Evolutionary conservation across 2,329 filamentous ascomycete genomes (phyloP).

Genomic region (Colletotrichum sp.): DNA sequence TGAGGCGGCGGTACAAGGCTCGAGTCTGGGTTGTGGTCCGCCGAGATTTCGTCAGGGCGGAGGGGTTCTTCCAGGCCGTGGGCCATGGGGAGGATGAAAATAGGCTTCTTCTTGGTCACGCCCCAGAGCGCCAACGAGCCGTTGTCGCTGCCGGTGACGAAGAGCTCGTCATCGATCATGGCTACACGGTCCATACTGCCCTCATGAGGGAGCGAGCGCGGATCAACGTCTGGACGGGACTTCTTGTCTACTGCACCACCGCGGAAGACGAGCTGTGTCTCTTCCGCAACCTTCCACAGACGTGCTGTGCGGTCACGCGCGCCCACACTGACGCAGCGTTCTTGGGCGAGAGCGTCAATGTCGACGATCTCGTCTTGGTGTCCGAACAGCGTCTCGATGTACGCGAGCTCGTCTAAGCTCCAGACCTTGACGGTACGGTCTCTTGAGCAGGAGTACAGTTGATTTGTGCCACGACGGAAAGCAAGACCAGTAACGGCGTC

Average conservation of each 20-base stretch:
- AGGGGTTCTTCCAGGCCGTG: slow-evolving; percentile 84
- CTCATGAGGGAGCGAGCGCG: slow-evolving; percentile 66
- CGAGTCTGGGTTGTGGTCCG: slow-evolving; percentile 69
- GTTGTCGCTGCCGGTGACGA: slow-evolving; percentile 93
- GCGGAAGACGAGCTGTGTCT: slow-evolving; percentile 93
- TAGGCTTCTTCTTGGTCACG: slow-evolving; percentile 91
- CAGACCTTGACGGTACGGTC: slow-evolving; percentile 96
- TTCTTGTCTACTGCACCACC: slow-evolving; percentile 69
- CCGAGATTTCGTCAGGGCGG: slow-evolving; percentile 71
- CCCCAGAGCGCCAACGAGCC: slow-evolving; percentile 88
- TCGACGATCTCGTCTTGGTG: slow-evolving; percentile 92
- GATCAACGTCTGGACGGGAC: slow-evolving; percentile 41
- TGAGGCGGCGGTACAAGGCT: slow-evolving; percentile 67
- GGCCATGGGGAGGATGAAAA: slow-evolving; percentile 79
- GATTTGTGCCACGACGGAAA: slow-evolving; percentile 87
- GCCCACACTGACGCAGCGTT: slow-evolving; percentile 90
- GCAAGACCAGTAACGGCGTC: slow-evolving; percentile 85
- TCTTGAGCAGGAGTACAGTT: slow-evolving; percentile 88
- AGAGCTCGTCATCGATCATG: slow-evolving; percentile 86
- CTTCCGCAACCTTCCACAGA: slow-evolving; percentile 95
- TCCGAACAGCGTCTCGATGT: slow-evolving; percentile 94
- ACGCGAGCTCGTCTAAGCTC: slow-evolving; percentile 90
- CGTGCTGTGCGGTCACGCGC: slow-evolving; percentile 89
- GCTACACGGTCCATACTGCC: slow-evolving; percentile 92
- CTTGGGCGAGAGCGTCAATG: slow-evolving; percentile 81